Conservation (phyloP, 75 land plant genomes). For the Cupressus sempervirens region DNA sequence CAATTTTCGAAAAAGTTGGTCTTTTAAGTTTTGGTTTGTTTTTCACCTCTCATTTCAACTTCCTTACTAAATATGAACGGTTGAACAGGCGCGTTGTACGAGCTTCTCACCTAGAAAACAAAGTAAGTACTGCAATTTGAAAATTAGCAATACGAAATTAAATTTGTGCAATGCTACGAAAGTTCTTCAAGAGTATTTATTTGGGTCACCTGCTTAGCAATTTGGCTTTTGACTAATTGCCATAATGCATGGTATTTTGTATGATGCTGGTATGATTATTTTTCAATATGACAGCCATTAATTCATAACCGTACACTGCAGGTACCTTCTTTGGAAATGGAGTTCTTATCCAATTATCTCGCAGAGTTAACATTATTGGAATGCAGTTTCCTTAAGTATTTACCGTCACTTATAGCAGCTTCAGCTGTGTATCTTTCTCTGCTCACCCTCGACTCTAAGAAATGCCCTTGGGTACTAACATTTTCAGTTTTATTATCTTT, state of each 20-base stretch:
- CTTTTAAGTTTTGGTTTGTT: not conserved
- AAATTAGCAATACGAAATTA: too few species aligned
- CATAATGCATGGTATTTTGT: not conserved
- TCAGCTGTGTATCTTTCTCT: constrained; percentile 60
- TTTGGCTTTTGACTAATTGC: not conserved
- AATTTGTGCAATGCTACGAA: not conserved
- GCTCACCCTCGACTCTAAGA: constrained; percentile 45
- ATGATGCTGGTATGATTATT: not conserved
- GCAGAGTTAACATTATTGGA: constrained; percentile 64
- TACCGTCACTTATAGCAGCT: constrained; percentile 74
- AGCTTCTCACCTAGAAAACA: constrained; percentile 7
- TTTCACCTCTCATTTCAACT: not conserved
- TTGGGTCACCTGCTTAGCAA: too few species aligned
- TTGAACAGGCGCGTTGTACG: constrained; percentile 7
- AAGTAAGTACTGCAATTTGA: not conserved
- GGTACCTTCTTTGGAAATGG: constrained; percentile 41
- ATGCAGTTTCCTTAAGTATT: constrained; percentile 43
- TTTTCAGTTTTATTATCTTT: not conserved
- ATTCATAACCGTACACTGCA: constrained; percentile 14
- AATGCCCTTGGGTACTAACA: constrained; percentile 61
- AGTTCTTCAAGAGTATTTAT: not conserved
- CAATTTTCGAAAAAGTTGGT: not conserved
- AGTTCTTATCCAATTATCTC: constrained; percentile 46
- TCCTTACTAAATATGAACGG: not conserved
- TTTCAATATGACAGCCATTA: not conserved